Evolutionary conservation across 192 early-diverging fungal species (phyloP).

Genomic region (Polychytrium aggregatum): DNA sequence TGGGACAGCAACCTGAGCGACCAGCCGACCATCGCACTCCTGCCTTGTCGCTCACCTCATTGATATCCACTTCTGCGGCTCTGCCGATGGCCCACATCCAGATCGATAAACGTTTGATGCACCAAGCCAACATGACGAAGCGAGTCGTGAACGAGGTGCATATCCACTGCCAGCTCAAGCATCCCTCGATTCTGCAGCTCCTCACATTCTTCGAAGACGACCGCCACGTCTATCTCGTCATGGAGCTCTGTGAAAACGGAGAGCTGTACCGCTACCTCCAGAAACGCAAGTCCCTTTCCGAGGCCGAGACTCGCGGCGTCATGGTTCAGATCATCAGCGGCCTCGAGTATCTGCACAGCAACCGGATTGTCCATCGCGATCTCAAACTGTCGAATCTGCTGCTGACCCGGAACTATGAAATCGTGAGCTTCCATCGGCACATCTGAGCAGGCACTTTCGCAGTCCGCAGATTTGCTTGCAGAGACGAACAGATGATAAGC

Average conservation of each 20-base stretch:
- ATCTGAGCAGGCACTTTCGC: not conserved
- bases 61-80: not conserved
- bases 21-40: not conserved
- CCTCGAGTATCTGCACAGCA: constrained; percentile 48
- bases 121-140: constrained; percentile 22
- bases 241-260: constrained; percentile 55
- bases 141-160: constrained; percentile 54
- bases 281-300: constrained; percentile 28
- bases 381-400: constrained; percentile 67
- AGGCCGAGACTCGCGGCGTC: constrained; percentile 43
- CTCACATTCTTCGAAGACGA: constrained; percentile 59
- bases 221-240: constrained; percentile 60
- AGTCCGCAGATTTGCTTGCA: too few species aligned
- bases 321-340: constrained; percentile 47
- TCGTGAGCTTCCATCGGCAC: constrained; percentile 20
- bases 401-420: constrained; percentile 34
- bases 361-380: constrained; percentile 62
- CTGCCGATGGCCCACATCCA: constrained; percentile 3
- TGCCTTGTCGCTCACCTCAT: not conserved
- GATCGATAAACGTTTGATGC: constrained; percentile 38
- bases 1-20: not conserved
- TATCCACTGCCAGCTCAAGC: constrained; percentile 49
- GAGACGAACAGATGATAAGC: too few species aligned
- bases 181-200: constrained; percentile 42
- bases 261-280: constrained; percentile 37